A percentile compares a stretch with the other conserved stretches of the same genome.
Conservation (phyloP, 106 monocot species). For the Dactylorhiza incarnata region DNA sequence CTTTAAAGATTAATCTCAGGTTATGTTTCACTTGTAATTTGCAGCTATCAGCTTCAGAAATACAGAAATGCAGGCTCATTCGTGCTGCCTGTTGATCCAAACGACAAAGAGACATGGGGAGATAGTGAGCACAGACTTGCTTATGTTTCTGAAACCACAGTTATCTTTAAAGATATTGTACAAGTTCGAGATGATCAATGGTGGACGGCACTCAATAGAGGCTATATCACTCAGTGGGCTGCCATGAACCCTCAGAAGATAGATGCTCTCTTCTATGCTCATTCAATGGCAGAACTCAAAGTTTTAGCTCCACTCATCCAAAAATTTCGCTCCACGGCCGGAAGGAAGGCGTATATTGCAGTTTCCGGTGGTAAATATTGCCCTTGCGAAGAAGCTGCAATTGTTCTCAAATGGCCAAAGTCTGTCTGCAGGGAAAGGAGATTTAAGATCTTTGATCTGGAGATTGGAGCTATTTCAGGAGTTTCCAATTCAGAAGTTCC, state of each 20-base stretch:
- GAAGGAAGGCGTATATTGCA: slow-evolving; percentile 83
- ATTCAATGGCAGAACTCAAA: slow-evolving; percentile 60
- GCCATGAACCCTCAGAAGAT: slow-evolving; percentile 94
- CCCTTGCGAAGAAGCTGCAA: slow-evolving; percentile 67
- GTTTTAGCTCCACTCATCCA: slow-evolving; percentile 77
- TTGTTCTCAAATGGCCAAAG: slow-evolving; percentile 72
- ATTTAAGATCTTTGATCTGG: slow-evolving; percentile 96
- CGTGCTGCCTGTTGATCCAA: slow-evolving; percentile 82
- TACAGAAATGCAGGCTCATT: slow-evolving; percentile 90
- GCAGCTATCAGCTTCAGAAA: slow-evolving; percentile 97
- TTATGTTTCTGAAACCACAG: slow-evolving; percentile 93
- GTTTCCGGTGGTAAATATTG: slow-evolving; percentile 80
- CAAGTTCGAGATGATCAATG: slow-evolving; percentile 95
- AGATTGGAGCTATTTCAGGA: slow-evolving; percentile 55
- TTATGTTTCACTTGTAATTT: background rate
- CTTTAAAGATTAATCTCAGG: background rate
- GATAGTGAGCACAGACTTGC: slow-evolving; percentile 98
- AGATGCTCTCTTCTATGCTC: slow-evolving; percentile 91
- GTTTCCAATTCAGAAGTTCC: slow-evolving; percentile 76
- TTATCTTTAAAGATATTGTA: slow-evolving; percentile 89
- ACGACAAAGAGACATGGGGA: slow-evolving; percentile 94
- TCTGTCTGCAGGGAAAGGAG: slow-evolving; percentile 83
- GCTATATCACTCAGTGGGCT: slow-evolving; percentile 95
- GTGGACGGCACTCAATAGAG: slow-evolving; percentile 83
- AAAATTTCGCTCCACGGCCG: slow-evolving; percentile 58